Evolutionary conservation across 2,329 filamentous ascomycete genomes (phyloP), one percentile per base, ranked within the genome.

Genomic region (Aspergillus latus): DNA sequence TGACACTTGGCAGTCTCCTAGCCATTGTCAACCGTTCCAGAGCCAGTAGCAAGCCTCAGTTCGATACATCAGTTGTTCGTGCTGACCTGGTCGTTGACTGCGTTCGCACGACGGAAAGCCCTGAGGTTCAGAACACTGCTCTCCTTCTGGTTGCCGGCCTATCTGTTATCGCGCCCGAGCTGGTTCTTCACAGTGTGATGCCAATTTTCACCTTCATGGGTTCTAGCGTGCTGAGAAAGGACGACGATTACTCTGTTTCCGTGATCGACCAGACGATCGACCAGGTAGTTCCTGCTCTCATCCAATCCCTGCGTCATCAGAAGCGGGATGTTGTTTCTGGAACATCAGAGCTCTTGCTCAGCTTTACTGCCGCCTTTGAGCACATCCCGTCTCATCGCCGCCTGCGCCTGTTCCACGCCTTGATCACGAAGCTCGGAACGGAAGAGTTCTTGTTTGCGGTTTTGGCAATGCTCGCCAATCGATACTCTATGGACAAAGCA

Each of bases 121-220:
- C 92, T 0, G 91, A 96, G 61, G 92, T 99, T 5, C 95, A 97
- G 70, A 97, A 96, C 68, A 87, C 88, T 5, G 92, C 94, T 3
- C 80, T 99, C 11, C 83, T 97, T 7, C 80, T 99, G 28, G 90
- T 97, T 57, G 92, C 93, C 26, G 88, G 87, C 55, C 80, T 99
- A 40, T 93, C 94, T 21, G 88, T 88, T 39, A 89, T 92, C 64
- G 90, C 91, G 0, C 94, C 95, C 0, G 92, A 96, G 71, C 79
- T 96, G 47, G 90, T 99, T 2, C 81, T 99, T 55, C 93, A 99
- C 75, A 97, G 92, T 65, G 90, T 99, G 52, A 99, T 99, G 94
- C 94, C 94, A 10, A 93, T 99, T 51, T 99, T 99, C 76, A 97
- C 94, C 0, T 97, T 97, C 71, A 97, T 97, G 88, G 92, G 93